Evolutionary conservation across 352 stramenopile species (phyloP), one percentile per base, ranked within the genome.

Genomic region (Phytophthora pisi): DNA sequence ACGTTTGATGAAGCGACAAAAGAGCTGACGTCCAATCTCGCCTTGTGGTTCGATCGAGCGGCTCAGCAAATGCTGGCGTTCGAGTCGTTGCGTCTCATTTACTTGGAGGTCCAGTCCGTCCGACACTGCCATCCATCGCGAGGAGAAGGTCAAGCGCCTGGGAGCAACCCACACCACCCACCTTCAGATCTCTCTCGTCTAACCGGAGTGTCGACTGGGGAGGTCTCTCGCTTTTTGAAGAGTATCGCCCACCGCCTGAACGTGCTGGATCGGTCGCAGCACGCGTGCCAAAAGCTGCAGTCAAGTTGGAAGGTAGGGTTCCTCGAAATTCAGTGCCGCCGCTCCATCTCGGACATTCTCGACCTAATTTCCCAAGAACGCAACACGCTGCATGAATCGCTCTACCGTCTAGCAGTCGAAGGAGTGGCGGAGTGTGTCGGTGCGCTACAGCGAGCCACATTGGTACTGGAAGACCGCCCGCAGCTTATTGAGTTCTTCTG

Each of bases 401-500:
- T 93, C 13, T 70, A 74, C 38, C 46, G 71, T 6, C 57, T 93
- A 2, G 60, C 66, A 1, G 43, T 65, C 4, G 54, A 77, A 2
- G 84, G 84, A 2, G 68, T 86, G 1, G 36, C 52, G 0, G 72
- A 86, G 15, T 91, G 83, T 53, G 47, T 89, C 2, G 49, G 45
- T 26, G 43, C 28, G 4, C 64, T 93, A 4, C 84, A 91, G 57
- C 72, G 71, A n/a, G 76, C 81, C 9, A 81, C 66, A 0, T 18
- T 75, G 6, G 43, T 89, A 16, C 64, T 89, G 7, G 85, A 93
- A 66, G 85, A 93, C 40, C 75, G 85, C 7, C 85, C 85, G 16
- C 85, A 93, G 49, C 50, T 90, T 4, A 86, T 90, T 31, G 81
- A 91, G 24, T 86, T 73, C 31, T 93, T 91, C 50, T 91, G 82